Evolutionary conservation across 306 rosid species (phyloP).

Genomic region (Delonix regia): DNA sequence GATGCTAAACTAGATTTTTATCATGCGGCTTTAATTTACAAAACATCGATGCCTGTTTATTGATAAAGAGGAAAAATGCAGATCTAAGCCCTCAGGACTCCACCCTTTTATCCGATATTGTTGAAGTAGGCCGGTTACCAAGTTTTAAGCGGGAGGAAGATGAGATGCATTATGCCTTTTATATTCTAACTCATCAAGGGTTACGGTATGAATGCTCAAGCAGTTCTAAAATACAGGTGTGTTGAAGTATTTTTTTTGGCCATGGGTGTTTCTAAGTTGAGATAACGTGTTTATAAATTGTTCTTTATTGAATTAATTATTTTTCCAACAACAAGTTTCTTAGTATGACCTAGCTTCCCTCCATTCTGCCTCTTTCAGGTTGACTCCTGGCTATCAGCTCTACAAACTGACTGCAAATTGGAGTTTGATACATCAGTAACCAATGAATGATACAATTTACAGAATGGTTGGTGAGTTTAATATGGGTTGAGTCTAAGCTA

Average conservation of each 20-base stretch:
- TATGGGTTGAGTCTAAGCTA: conserved; percentile 35
- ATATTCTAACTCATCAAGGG: conserved; percentile 74
- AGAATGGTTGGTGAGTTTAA: conserved; percentile 38
- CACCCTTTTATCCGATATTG: conserved; percentile 60
- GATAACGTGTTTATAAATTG: neutral
- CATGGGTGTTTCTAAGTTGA: conserved; percentile 31
- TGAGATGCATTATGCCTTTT: conserved; percentile 65
- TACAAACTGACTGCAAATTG: conserved; percentile 61
- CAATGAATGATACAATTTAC: conserved; percentile 35
- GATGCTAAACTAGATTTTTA: neutral
- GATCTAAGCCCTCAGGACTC: conserved; percentile 54
- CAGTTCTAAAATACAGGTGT: conserved; percentile 79
- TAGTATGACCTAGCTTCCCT: neutral
- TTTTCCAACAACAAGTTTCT: neutral
- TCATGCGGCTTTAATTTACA: conserved; percentile 16
- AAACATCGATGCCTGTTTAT: conserved; percentile 16
- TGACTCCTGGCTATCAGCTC: conserved; percentile 73
- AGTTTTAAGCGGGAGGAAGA: conserved; percentile 65
- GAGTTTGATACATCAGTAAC: conserved; percentile 44
- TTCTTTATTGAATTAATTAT: neutral
- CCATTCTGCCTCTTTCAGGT: conserved; percentile 51
- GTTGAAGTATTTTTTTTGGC: neutral
- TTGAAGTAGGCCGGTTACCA: conserved; percentile 69
- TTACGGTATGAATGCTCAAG: conserved; percentile 85
- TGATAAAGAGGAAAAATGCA: conserved; percentile 36